phyloP scores from a whole-genome alignment of 495 filamentous ascomycete genomes.

The Friedmanniomyces endolithicus region DNA sequence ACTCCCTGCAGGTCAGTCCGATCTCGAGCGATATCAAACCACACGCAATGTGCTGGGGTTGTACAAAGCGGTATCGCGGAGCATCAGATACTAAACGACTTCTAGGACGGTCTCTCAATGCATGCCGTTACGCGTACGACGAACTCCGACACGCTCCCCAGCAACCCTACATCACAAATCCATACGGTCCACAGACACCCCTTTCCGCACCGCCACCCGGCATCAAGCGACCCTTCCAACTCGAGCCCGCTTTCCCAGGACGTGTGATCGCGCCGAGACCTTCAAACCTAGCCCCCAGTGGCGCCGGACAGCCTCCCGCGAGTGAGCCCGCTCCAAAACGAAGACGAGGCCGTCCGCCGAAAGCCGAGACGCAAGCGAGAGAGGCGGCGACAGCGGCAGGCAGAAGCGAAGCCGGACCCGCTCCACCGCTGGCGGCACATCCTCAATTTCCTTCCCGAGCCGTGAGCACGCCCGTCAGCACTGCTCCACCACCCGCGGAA shows the following conservation, averaged over 20 bases:
- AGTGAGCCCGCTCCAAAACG: constrained; percentile 28
- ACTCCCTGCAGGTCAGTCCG: constrained; percentile 36
- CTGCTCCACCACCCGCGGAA: constrained; percentile 18
- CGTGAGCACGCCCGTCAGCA: constrained; percentile 11
- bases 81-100: not conserved
- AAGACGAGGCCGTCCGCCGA: not conserved
- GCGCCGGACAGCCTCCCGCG: constrained; percentile 12
- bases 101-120: constrained; percentile 35
- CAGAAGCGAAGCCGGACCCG: not conserved
- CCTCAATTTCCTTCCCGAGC: not conserved
- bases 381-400: constrained; percentile 18
- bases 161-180: constrained; percentile 3
- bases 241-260: constrained; percentile 6
- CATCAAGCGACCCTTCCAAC: constrained; percentile 18
- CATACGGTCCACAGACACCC: constrained; percentile 13
- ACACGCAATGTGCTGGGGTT: not conserved
- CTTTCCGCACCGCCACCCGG: constrained; percentile 11
- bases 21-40: not conserved
- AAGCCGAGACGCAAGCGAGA: constrained; percentile 39
- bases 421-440: constrained; percentile 10
- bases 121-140: constrained; percentile 28
- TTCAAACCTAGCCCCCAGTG: constrained; percentile 18
- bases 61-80: constrained; percentile 9
- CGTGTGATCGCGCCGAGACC: constrained; percentile 28
- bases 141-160: constrained; percentile 16